These are phyloP conservation scores for Eimeria brunetti DNA, from an alignment of 169 alveolate species.

Conservation along the genomic window DNA sequence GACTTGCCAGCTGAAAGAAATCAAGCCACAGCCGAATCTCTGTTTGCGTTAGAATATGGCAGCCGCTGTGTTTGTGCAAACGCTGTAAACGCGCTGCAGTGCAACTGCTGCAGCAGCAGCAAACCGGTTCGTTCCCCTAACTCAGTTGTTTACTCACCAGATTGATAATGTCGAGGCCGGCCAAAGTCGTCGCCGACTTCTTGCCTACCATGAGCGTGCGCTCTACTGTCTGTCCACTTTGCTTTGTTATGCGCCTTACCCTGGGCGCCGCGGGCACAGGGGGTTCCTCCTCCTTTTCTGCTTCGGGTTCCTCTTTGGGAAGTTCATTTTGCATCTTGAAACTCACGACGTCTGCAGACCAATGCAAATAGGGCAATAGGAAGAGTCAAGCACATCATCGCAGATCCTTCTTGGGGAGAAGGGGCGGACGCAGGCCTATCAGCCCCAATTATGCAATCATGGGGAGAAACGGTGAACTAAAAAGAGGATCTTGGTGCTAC, in stretches of 20 bases:
- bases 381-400: background rate
- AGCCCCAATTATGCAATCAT: background rate
- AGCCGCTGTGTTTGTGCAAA: background rate
- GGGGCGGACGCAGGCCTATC: background rate
- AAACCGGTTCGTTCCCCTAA: background rate
- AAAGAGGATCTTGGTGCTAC: conserved; percentile 2
- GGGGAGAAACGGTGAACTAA: background rate
- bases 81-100: background rate
- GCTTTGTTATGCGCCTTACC: conserved; percentile 21
- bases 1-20: conserved; percentile 42
- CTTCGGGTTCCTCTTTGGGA: background rate
- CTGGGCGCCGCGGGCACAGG: conserved; percentile 21
- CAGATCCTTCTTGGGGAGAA: background rate
- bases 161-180: conserved; percentile 54
- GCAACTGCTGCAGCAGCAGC: background rate
- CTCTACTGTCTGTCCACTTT: conserved; percentile 5
- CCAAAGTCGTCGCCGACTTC: conserved; percentile 26
- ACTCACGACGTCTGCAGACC: conserved; percentile 38
- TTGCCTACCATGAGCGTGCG: conserved; percentile 24
- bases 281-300: background rate
- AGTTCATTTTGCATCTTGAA: conserved; percentile 36
- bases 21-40: background rate
- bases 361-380: background rate
- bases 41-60: background rate
- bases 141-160: conserved; percentile 16